Percentiles rank a stretch among this genome's conserved stretches.
Evolutionary conservation across 2,329 filamentous ascomycete species (phyloP).

Genomic region (Coccinonectria pachysandricola): DNA sequence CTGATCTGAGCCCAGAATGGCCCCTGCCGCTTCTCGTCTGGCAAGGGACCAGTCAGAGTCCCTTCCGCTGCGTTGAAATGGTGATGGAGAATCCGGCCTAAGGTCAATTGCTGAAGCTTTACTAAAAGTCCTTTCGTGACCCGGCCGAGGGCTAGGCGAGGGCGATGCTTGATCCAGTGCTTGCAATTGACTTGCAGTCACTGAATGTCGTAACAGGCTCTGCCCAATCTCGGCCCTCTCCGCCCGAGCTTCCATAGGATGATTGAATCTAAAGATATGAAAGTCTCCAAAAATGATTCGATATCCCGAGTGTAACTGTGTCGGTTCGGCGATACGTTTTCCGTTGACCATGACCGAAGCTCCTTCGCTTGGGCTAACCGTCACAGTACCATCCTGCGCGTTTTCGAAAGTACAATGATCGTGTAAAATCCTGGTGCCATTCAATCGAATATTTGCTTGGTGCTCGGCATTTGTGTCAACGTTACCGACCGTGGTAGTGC

Average conservation of each 20-base stretch:
- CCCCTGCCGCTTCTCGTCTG: conserved; percentile 81
- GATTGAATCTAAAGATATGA: conserved; percentile 97
- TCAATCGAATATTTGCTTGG: conserved; percentile 81
- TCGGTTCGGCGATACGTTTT: conserved; percentile 75
- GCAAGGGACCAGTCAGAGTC: conserved; percentile 96
- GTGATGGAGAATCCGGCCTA: conserved; percentile 69
- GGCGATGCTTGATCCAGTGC: conserved; percentile 46
- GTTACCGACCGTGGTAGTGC: conserved; percentile 87
- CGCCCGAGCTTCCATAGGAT: conserved; percentile 88
- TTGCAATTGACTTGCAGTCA: conserved; percentile 51
- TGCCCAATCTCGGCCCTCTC: conserved; percentile 75
- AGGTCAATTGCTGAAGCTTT: conserved; percentile 71
- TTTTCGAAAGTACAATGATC: conserved; percentile 96
- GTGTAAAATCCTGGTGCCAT: conserved; percentile 83
- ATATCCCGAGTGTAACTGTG: conserved; percentile 80
- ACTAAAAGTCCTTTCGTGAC: conserved; percentile 74
- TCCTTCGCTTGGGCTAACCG: conserved; percentile 77
- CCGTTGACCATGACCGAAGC: conserved; percentile 98
- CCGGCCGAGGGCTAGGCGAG: conserved; percentile 51
- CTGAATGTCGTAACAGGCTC: conserved; percentile 76
- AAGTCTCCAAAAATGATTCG: conserved; percentile 95
- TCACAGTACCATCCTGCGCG: conserved; percentile 76
- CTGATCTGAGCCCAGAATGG: conserved; percentile 81
- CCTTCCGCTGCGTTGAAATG: conserved; percentile 51
- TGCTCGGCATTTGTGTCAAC: conserved; percentile 69